These are phyloP conservation scores for Ailanthus altissimus DNA, from an alignment of 345 rosid genomes.

Conservation along the genomic window DNA sequence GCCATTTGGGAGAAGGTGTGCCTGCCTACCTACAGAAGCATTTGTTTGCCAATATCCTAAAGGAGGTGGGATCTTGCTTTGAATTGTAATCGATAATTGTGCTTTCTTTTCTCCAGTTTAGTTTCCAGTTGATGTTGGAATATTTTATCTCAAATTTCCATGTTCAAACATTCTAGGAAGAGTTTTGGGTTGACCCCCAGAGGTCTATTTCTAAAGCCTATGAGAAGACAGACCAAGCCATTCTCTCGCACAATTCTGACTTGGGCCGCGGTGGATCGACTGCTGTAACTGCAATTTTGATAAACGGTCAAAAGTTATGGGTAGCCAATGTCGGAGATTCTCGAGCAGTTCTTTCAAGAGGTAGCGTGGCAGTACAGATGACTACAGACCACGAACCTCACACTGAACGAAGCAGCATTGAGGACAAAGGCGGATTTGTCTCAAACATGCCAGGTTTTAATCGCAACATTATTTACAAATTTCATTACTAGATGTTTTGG, in stretches of 20 bases:
- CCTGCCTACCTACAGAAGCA: slow-evolving; percentile 69
- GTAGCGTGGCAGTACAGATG: slow-evolving; percentile 55
- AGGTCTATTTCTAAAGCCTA: slow-evolving; percentile 66
- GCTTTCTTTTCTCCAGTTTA: slow-evolving; percentile 19
- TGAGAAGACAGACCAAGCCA: slow-evolving; percentile 65
- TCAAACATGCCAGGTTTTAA: slow-evolving; percentile 70
- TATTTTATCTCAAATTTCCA: slow-evolving; percentile 19
- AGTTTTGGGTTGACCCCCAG: slow-evolving; percentile 61
- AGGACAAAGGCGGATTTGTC: slow-evolving; percentile 73
- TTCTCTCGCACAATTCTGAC: slow-evolving; percentile 54
- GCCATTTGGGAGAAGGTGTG: slow-evolving; percentile 67
- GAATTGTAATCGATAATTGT: slow-evolving; percentile 10
- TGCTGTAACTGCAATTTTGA: slow-evolving; percentile 72
- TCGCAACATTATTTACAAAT: neutral
- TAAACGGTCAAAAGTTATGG: slow-evolving; percentile 53
- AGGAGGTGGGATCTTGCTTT: slow-evolving; percentile 47
- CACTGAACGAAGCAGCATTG: slow-evolving; percentile 63
- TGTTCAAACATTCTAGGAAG: slow-evolving; percentile 42
- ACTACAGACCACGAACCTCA: slow-evolving; percentile 72
- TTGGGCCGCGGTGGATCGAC: slow-evolving; percentile 82
- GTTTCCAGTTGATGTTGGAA: neutral
- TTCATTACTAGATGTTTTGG: neutral
- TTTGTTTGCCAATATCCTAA: slow-evolving; percentile 62
- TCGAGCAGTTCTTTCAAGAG: slow-evolving; percentile 60
- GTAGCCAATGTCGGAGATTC: slow-evolving; percentile 77